Conservation (phyloP, 169 alveolate species). For the Blepharisma undulans region DNA sequence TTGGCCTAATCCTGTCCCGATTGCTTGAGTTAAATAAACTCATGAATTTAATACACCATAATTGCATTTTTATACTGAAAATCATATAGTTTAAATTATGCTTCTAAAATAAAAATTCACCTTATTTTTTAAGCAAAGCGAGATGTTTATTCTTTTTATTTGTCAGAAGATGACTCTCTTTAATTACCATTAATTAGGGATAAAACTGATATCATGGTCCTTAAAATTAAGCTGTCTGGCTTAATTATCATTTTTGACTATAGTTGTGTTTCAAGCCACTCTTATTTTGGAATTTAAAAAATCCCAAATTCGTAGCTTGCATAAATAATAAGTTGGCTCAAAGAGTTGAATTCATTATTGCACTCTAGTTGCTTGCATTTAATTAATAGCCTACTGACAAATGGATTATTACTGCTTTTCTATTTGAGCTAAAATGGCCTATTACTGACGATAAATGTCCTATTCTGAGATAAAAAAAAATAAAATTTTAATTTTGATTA, state of each 20-base stretch:
- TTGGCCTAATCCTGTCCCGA: neutral
- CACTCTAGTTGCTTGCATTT: neutral
- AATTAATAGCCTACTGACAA: neutral
- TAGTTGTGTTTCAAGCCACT: too few species aligned
- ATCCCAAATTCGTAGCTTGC: too few species aligned
- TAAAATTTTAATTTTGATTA: too few species aligned
- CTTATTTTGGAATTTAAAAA: too few species aligned
- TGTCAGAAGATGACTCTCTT: too few species aligned
- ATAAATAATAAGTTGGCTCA: too few species aligned
- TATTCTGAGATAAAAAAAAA: neutral
- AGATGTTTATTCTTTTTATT: neutral
- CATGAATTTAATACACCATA: neutral
- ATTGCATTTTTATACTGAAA: neutral
- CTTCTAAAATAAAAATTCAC: neutral
- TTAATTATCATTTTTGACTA: too few species aligned
- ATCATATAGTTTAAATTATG: neutral
- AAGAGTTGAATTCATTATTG: too few species aligned
- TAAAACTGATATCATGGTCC: too few species aligned
- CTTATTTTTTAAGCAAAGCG: neutral
- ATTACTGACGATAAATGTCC: neutral
- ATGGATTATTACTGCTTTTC: neutral
- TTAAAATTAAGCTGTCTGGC: too few species aligned
- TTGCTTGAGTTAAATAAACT: neutral
- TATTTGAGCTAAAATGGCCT: neutral
- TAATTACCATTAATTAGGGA: too few species aligned